Base-by-base conservation (phyloP, 768 basidiomycete species). In the Myochromella boudieri region DNA sequence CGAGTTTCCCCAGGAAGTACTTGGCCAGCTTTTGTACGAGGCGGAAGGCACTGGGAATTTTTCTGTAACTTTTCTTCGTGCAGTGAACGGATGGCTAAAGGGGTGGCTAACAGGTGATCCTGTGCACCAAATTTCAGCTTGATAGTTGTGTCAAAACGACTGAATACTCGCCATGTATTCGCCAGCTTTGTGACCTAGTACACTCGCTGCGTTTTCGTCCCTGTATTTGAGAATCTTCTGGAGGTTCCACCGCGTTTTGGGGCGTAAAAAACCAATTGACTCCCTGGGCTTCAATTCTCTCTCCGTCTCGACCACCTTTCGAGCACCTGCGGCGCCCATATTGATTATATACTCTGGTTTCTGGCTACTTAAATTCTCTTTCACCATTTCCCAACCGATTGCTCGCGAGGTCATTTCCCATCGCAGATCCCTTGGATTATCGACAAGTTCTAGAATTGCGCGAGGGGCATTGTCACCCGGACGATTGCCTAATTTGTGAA, bases 401-500 rank as follows among this genome's bases (percentile, higher is more conserved):
- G 91, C 82, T 43, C 91, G 81, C 18, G 95, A 88, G 12, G 90
- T 86, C 75, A 95, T 81, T 63, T 95, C 92, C 62, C 84, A 88
- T 50, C 85, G 83, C 33, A 97, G 70, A 69, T 99, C 97, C 48
- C 79, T 74, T 12, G 92, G 91, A 59, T 89, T 88, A 72, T 98
- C 97, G 24, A 98, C 95, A n/a, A 99, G 74, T 64, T 95, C 91
- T 34, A 99, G 67, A 52, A 99, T 81, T 3, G 95, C 94, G 57
- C 85, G 77, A 1, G 94, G 92, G 20, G 97, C 97, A 58, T 95
- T 91, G 71, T 99, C 97, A 11, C 95, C 94, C 46, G 70, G 75
- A 4, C 95, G 82, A 63, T 87, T 81, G n/a, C 95, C 95, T 53
- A 84, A 90, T 63, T 86, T 91, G 64, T 92, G 85, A 51, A 98